phyloP scores from a whole-genome alignment of 2,329 filamentous ascomycete species.

The Chalara sp. region DNA sequence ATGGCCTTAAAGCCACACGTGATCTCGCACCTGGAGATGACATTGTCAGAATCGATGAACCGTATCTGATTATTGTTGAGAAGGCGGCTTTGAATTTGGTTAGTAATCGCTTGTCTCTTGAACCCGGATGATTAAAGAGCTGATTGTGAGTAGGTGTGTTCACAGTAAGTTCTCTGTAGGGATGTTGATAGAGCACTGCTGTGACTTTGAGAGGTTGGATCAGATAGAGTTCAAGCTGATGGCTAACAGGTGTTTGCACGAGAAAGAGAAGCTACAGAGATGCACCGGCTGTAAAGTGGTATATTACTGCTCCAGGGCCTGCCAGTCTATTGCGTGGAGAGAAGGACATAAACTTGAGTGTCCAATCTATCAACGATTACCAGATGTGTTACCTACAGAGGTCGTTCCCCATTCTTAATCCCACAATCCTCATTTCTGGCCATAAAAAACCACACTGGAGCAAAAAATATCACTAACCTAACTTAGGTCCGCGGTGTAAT shows the following conservation, averaged over 20 bases:
- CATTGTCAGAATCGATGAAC: slow-evolving; percentile 16
- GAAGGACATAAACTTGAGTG: slow-evolving; percentile 49
- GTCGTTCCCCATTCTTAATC: not conserved
- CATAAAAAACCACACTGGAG: not conserved
- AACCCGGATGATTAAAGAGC: slow-evolving; percentile 3
- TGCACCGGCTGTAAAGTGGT: slow-evolving; percentile 48
- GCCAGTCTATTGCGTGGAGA: slow-evolving; percentile 49
- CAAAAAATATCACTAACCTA: slow-evolving; percentile 26
- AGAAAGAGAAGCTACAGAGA: slow-evolving; percentile 9
- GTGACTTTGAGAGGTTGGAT: no score
- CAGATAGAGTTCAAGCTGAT: no score
- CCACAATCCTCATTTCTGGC: no score
- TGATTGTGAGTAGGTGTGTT: not conserved
- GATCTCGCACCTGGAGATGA: slow-evolving; percentile 12
- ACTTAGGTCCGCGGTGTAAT: slow-evolving; percentile 49
- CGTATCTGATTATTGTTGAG: slow-evolving; percentile 22
- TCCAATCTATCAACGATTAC: slow-evolving; percentile 35
- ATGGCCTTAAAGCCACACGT: slow-evolving; percentile 16
- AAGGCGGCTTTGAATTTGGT: slow-evolving; percentile 19
- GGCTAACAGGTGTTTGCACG: not conserved
- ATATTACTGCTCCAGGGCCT: slow-evolving; percentile 46
- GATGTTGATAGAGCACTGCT: no score
- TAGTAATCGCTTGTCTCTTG: slow-evolving; percentile 20
- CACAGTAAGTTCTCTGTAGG: not conserved
- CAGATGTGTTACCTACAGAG: slow-evolving; percentile 38